A percentile compares a stretch with the other conserved stretches of the same genome.
phyloP scores from a whole-genome alignment of 306 rosid genomes.

The Chamaecrista fasciculata region DNA sequence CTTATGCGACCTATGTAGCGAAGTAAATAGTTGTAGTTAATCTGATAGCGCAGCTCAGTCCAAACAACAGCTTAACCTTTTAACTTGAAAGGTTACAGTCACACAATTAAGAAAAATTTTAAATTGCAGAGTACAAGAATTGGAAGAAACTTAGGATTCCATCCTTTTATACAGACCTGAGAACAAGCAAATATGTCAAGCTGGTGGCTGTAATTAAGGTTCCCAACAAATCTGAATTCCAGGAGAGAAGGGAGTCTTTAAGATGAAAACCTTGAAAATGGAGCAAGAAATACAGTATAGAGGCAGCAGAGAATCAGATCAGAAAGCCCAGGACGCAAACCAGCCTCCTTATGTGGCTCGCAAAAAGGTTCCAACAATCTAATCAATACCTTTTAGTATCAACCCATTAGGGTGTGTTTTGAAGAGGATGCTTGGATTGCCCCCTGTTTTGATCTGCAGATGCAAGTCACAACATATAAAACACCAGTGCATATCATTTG shows the following conservation, averaged over 20 bases:
- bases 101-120: neutral
- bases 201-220: neutral
- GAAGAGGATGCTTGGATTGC: conserved; percentile 76
- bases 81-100: neutral
- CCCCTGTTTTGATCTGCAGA: conserved; percentile 83
- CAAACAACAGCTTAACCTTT: neutral
- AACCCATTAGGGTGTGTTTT: conserved; percentile 87
- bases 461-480: conserved; percentile 27
- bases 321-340: neutral
- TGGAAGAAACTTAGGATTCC: neutral
- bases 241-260: neutral
- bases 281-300: neutral
- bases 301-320: neutral
- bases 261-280: neutral
- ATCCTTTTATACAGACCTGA: neutral
- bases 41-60: neutral
- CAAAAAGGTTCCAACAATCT: neutral
- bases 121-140: neutral
- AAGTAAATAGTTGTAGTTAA: neutral
- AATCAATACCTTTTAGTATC: neutral
- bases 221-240: neutral
- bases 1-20: neutral
- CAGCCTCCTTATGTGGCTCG: neutral
- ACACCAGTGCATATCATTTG: neutral
- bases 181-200: neutral